Conservation (phyloP, 2,329 filamentous ascomycete species). For the Hymenoscyphus albidus region DNA sequence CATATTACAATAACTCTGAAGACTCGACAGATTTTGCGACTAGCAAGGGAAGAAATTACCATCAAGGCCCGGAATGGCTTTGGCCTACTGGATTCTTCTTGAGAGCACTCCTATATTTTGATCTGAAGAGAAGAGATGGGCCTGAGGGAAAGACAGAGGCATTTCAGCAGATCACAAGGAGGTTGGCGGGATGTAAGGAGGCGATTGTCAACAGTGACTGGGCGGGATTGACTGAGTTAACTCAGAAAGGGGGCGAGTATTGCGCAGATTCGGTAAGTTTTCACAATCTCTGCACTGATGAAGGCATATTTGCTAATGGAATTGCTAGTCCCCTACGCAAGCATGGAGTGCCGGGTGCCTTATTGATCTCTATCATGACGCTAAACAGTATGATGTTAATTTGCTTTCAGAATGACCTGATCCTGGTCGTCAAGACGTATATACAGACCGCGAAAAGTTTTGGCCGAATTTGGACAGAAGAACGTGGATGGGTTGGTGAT, state of each 20-base stretch:
- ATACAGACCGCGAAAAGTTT: not conserved
- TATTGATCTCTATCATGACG: slow-evolving; percentile 95
- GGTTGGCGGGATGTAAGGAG: slow-evolving; percentile 78
- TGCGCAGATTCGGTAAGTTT: slow-evolving; percentile 80
- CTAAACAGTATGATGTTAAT: slow-evolving; percentile 42
- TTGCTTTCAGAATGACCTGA: slow-evolving; percentile 17
- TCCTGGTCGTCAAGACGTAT: not conserved
- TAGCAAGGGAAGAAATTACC: slow-evolving; percentile 93
- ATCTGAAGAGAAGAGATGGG: slow-evolving; percentile 67
- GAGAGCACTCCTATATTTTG: slow-evolving; percentile 85
- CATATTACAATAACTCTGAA: slow-evolving; percentile 92
- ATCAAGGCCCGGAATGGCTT: slow-evolving; percentile 96
- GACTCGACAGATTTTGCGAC: slow-evolving; percentile 90
- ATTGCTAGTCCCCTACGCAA: slow-evolving; percentile 76
- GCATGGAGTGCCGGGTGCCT: slow-evolving; percentile 94
- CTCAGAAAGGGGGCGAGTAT: slow-evolving; percentile 79
- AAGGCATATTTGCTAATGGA: slow-evolving; percentile 15
- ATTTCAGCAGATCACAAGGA: slow-evolving; percentile 88
- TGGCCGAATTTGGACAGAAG: not conserved
- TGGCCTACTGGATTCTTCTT: slow-evolving; percentile 98
- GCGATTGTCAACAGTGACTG: slow-evolving; percentile 77
- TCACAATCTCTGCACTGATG: slow-evolving; percentile 13
- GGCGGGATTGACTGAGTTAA: slow-evolving; percentile 90
- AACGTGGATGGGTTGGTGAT: not conserved
- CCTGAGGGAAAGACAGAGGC: slow-evolving; percentile 72